These are phyloP conservation scores for Dillenia suffruticosa DNA, from an alignment of 164 flowering plant species.

Conservation along the genomic window DNA sequence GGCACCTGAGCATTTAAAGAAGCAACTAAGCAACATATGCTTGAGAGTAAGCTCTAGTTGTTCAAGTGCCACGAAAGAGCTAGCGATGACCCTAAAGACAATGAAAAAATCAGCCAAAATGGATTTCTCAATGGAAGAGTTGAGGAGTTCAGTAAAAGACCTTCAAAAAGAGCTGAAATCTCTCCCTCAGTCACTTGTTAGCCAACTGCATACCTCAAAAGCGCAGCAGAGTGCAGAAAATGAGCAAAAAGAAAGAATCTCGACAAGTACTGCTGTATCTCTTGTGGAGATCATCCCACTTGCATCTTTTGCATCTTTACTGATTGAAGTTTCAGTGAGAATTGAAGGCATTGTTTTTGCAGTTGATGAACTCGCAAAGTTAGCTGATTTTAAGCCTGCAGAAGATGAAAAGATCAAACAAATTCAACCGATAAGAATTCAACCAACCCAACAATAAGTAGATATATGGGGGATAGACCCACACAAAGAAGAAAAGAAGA, in stretches of 20 bases:
- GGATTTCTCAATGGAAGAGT: slow-evolving; percentile 14
- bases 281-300: slow-evolving; percentile 21
- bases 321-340: slow-evolving; percentile 18
- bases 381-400: slow-evolving; percentile 20
- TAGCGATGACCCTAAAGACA: slow-evolving; percentile 13
- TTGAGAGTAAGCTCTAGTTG: slow-evolving; percentile 28
- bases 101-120: slow-evolving; percentile 25
- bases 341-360: slow-evolving; percentile 19
- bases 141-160: slow-evolving; percentile 22
- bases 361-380: slow-evolving; percentile 20
- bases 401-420: slow-evolving; percentile 2
- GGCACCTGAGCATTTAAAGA: slow-evolving; percentile 37
- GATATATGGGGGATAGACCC: too few relatives aligned
- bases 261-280: slow-evolving; percentile 4
- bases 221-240: background rate
- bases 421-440: background rate
- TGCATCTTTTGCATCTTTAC: slow-evolving; percentile 23
- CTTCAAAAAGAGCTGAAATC: slow-evolving; percentile 18
- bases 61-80: slow-evolving; percentile 33
- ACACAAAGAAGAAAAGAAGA: too few relatives aligned
- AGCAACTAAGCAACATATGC: slow-evolving; percentile 31
- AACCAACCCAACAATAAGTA: too few relatives aligned
- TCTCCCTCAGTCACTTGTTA: slow-evolving; percentile 9
- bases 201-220: background rate
- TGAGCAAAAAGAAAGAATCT: background rate